These are phyloP conservation scores for Pythium phragmitis DNA, from an alignment of 352 stramenopile species.

Conservation along the genomic window DNA sequence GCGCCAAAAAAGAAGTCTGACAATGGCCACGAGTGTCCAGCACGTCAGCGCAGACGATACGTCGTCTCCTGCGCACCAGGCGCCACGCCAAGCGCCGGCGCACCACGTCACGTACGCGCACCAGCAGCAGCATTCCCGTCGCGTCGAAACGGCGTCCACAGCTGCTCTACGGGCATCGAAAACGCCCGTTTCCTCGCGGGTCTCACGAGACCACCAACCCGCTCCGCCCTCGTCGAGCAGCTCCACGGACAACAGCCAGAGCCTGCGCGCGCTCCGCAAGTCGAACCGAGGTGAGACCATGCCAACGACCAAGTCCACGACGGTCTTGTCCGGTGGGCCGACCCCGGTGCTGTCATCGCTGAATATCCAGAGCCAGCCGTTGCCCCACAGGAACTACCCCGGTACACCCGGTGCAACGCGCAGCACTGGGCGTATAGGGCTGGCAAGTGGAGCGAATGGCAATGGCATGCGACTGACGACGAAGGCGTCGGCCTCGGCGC, in stretches of 20 bases:
- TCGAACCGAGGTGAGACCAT: conserved; percentile 11
- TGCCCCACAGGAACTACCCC: conserved; percentile 6
- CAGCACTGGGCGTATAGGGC: neutral
- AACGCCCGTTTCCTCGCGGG: conserved; percentile 1
- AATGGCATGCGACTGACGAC: conserved; percentile 3
- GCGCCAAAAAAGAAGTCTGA: neutral
- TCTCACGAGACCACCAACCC: neutral
- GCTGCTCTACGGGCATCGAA: conserved; percentile 1
- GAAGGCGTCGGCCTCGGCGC: conserved; percentile 1
- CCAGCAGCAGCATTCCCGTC: neutral
- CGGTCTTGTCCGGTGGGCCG: neutral
- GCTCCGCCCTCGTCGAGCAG: neutral
- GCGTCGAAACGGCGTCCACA: conserved; percentile 5
- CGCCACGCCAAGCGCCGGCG: neutral
- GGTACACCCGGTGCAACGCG: conserved; percentile 18
- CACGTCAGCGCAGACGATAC: neutral
- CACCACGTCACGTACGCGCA: neutral
- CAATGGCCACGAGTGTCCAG: conserved; percentile 21
- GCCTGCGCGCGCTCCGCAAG: conserved; percentile 16
- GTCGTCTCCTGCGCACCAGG: conserved; percentile 12
- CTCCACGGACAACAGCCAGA: conserved; percentile 11
- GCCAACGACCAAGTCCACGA: neutral
- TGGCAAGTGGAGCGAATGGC: neutral
- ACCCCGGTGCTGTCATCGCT: conserved; percentile 8
- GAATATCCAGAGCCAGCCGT: conserved; percentile 20